These are phyloP conservation scores for Trametes polyzona DNA, from an alignment of 1,284 basidiomycete genomes.

Conservation along the genomic window DNA sequence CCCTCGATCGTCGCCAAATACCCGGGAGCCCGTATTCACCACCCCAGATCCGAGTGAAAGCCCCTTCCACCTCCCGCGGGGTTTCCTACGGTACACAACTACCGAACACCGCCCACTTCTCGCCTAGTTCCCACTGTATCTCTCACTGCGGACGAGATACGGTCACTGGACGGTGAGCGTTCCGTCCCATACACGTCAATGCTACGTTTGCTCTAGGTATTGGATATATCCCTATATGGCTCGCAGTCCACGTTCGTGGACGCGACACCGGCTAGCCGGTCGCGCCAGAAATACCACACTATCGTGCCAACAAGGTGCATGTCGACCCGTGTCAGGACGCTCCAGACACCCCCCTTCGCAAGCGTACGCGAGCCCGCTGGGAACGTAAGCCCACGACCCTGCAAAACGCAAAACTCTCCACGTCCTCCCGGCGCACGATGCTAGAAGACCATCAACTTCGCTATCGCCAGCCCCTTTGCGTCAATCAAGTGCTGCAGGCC, in stretches of 20 bases:
- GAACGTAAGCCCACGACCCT: not conserved
- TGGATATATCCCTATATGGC: not conserved
- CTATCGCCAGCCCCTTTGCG: not conserved
- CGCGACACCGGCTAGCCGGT: not conserved
- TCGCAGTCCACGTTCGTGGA: not conserved
- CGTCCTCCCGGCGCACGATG: no score
- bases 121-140: not conserved
- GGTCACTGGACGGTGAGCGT: not conserved
- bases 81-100: not conserved
- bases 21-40: not conserved
- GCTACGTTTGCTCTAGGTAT: conserved; percentile 9
- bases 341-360: not conserved
- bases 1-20: not conserved
- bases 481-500: not conserved
- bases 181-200: conserved; percentile 2
- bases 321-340: not conserved
- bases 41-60: not conserved
- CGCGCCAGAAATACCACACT: not conserved
- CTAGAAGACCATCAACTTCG: not conserved
- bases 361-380: not conserved
- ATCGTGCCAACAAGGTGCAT: not conserved
- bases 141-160: not conserved
- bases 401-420: not conserved
- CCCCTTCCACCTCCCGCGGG: no score
- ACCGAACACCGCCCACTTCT: not conserved